These are phyloP conservation scores for Teunomyces cretensis DNA, from an alignment of 805 yeast species.

Conservation along the genomic window DNA sequence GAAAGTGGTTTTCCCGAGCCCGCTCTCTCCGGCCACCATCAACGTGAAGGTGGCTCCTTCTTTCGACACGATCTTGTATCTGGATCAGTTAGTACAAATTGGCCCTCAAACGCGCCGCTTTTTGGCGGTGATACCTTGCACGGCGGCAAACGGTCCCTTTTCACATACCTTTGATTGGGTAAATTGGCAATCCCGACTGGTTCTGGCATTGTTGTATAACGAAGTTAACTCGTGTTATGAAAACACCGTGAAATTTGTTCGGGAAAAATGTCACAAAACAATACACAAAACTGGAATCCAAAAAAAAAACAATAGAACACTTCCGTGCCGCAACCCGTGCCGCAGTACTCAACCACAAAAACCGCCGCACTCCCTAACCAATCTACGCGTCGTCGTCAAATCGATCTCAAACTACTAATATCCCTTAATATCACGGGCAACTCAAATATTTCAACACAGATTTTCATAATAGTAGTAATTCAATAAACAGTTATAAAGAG, in stretches of 20 bases:
- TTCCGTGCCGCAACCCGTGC: constrained; percentile 1
- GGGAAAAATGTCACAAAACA: not conserved
- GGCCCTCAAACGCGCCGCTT: no score
- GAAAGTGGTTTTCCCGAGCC: constrained; percentile 90
- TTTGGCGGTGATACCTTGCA: no score
- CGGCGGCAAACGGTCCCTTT: not conserved
- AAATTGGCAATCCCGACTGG: constrained; percentile 70
- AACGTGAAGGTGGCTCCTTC: constrained; percentile 77
- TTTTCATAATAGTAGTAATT: not conserved
- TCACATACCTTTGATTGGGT: constrained; percentile 67
- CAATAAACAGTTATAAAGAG: constrained; percentile 3
- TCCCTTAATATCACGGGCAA: no score
- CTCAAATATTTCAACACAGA: not conserved
- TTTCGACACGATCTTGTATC: constrained; percentile 73
- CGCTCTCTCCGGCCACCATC: constrained; percentile 89
- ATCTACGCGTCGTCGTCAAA: constrained; percentile 1
- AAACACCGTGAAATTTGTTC: constrained; percentile 1
- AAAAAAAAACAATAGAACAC: not conserved
- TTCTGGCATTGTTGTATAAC: constrained; percentile 40
- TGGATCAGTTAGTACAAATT: constrained; percentile 17
- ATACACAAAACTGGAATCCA: not conserved
- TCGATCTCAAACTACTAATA: not conserved
- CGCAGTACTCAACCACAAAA: not conserved
- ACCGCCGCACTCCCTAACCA: no score
- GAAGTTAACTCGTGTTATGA: not conserved